A percentile compares a stretch with the other conserved stretches of the same genome.
phyloP scores from a whole-genome alignment of 208 protist species.

The Porcisia deanei region DNA sequence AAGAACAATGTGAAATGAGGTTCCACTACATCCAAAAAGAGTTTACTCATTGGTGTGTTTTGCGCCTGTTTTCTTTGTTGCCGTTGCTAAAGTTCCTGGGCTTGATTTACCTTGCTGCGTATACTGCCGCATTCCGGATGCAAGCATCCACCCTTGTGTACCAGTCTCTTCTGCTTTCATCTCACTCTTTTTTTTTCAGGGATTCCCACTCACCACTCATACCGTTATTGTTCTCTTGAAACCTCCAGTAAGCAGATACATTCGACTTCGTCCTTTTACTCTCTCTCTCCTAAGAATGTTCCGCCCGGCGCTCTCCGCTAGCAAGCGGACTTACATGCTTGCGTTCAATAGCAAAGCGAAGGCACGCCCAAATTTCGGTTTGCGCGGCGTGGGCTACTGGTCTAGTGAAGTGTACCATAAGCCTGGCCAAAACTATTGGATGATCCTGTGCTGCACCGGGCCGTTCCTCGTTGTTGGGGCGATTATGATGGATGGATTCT shows the following conservation, averaged over 20 bases:
- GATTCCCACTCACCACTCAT: not conserved
- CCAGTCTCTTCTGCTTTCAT: not conserved
- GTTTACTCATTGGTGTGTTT: not conserved
- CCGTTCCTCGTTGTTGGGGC: slow-evolving; percentile 68
- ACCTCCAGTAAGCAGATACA: not conserved
- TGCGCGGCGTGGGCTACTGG: slow-evolving; percentile 80
- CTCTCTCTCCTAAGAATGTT: slow-evolving; percentile 48
- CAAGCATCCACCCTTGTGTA: not conserved
- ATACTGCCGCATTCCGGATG: not conserved
- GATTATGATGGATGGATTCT: slow-evolving; percentile 86
- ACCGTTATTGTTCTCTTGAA: not conserved
- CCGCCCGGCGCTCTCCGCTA: slow-evolving; percentile 54
- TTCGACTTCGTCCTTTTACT: not conserved
- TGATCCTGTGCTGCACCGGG: slow-evolving; percentile 43
- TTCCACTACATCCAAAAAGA: no score
- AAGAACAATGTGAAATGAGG: no score
- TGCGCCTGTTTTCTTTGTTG: not conserved
- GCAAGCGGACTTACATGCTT: slow-evolving; percentile 80
- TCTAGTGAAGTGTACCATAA: slow-evolving; percentile 85
- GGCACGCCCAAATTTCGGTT: slow-evolving; percentile 87
- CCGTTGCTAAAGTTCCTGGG: not conserved
- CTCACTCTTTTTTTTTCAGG: not conserved
- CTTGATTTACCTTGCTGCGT: not conserved
- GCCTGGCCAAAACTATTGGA: slow-evolving; percentile 81
- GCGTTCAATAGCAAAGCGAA: slow-evolving; percentile 89